Conservation (phyloP, 768 basidiomycete species). For the Leccinellum albellum region DNA sequence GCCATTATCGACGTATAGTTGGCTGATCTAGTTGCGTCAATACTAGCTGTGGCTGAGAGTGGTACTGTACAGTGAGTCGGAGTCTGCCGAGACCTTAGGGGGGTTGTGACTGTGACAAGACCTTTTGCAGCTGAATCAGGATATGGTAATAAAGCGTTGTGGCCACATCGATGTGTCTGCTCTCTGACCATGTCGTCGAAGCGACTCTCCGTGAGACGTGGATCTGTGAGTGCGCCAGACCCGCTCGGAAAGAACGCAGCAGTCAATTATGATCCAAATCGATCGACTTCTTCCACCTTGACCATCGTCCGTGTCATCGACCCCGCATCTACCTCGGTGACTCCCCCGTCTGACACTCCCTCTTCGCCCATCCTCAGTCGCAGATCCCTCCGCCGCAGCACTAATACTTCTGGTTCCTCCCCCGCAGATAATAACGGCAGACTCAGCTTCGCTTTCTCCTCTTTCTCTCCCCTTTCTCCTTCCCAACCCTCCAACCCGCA, state of each 20-base stretch:
- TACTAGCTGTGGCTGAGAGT: slow-evolving; percentile 18
- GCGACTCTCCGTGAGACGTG: slow-evolving; percentile 54
- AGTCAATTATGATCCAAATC: slow-evolving; percentile 49
- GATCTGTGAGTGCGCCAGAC: slow-evolving; percentile 66
- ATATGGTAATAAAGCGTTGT: neutral
- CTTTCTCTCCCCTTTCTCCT: slow-evolving; percentile 42
- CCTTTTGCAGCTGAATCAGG: neutral
- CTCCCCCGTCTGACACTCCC: slow-evolving; percentile 23
- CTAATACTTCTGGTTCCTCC: slow-evolving; percentile 27
- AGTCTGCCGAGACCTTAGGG: slow-evolving; percentile 13
- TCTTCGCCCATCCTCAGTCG: slow-evolving; percentile 26
- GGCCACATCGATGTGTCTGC: no score
- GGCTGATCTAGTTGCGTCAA: neutral
- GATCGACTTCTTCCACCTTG: slow-evolving; percentile 58
- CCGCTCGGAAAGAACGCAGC: slow-evolving; percentile 57
- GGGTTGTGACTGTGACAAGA: neutral
- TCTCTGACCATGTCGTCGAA: no score
- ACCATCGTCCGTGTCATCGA: slow-evolving; percentile 69
- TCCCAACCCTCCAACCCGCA: slow-evolving; percentile 25
- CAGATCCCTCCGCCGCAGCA: slow-evolving; percentile 31
- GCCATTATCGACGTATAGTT: slow-evolving; percentile 57
- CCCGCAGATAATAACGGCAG: slow-evolving; percentile 35
- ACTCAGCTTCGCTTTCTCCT: slow-evolving; percentile 63
- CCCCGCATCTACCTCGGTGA: slow-evolving; percentile 25
- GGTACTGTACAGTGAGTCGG: slow-evolving; percentile 23